These are phyloP conservation scores for Diaporthe humulicola DNA, from an alignment of 2,329 filamentous ascomycete species.

Conservation along the genomic window DNA sequence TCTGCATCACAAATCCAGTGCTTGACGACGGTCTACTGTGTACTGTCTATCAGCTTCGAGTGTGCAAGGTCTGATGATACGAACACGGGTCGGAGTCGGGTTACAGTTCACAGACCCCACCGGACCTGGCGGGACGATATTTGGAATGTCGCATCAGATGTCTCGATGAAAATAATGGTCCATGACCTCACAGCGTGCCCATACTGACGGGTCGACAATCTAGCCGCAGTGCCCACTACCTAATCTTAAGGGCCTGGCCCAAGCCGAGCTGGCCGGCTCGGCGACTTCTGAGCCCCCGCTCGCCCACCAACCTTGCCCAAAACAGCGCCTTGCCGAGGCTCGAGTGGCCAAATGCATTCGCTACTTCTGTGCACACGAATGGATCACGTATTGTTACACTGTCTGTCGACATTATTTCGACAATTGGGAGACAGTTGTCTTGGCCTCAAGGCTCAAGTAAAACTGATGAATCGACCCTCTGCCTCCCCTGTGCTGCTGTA, in stretches of 20 bases:
- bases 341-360: not conserved
- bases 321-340: constrained; percentile 3
- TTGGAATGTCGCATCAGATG: constrained; percentile 23
- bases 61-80: not conserved
- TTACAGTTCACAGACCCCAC: not conserved
- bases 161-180: not conserved
- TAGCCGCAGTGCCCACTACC: constrained; percentile 13
- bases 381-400: too few species aligned
- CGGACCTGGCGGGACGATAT: constrained; percentile 15
- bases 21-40: not conserved
- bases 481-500: not conserved
- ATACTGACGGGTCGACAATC: constrained; percentile 15
- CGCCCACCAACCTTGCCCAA: not conserved
- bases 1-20: constrained; percentile 20
- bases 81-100: not conserved
- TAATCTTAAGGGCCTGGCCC: constrained; percentile 2
- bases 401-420: too few species aligned
- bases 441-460: not conserved
- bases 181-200: constrained; percentile 15
- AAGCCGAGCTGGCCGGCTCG: not conserved
- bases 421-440: too few species aligned
- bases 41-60: constrained; percentile 10
- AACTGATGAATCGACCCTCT: not conserved
- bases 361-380: too few species aligned
- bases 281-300: not conserved